A percentile compares a stretch with the other conserved stretches of the same genome.
These are phyloP conservation scores for Chlamydomonas eustigma DNA, from an alignment of 139 green algal genomes.

Conservation along the genomic window DNA sequence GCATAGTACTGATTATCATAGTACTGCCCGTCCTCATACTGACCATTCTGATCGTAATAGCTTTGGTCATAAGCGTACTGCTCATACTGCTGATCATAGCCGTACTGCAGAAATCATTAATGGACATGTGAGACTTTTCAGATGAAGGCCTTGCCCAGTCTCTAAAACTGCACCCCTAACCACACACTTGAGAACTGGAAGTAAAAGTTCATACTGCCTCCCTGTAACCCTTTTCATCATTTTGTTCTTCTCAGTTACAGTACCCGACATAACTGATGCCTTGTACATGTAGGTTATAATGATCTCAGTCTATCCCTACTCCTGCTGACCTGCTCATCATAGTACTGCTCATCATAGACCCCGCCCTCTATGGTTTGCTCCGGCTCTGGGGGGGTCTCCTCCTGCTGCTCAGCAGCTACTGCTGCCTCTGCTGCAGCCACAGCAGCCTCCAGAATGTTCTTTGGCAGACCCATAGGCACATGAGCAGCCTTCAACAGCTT, in stretches of 20 bases:
- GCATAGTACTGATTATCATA: neutral
- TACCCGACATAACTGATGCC: no score
- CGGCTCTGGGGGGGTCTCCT: neutral
- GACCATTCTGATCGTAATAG: constrained; percentile 1
- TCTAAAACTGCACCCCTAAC: no score
- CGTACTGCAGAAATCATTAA: neutral
- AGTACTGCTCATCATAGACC: neutral
- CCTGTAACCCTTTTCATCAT: no score
- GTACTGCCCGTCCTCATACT: neutral
- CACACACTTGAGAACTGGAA: no score
- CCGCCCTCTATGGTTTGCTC: neutral
- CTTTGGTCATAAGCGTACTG: constrained; percentile 6
- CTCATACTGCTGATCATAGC: constrained; percentile 12
- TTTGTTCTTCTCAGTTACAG: no score
- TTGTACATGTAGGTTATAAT: no score
- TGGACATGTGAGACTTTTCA: no score
- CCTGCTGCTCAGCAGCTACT: constrained; percentile 6
- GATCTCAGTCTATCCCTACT: no score
- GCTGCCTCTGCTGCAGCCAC: constrained; percentile 5
- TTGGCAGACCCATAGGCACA: constrained; percentile 7
- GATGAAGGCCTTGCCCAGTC: no score
- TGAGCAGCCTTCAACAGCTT: neutral
- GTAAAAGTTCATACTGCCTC: no score
- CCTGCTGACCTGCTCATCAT: neutral
- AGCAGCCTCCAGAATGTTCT: constrained; percentile 4